Base-by-base conservation (phyloP, 306 rosid genomes). In the Luffa acutangula region DNA sequence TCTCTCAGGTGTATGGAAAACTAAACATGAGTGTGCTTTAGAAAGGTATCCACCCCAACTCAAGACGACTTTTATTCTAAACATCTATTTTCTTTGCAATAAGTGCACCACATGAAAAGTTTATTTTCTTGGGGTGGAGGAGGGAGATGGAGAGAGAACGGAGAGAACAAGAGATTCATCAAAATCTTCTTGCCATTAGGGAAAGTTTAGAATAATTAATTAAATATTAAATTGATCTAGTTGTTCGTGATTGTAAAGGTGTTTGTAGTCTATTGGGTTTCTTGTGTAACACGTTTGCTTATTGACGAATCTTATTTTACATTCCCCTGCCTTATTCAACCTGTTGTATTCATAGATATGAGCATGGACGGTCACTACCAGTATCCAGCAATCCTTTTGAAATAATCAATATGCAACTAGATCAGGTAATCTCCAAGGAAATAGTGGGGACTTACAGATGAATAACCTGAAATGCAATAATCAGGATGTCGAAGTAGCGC, bases 401-500 rank as follows among this genome's bases (percentile, higher is more conserved):
- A 45, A 71, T 34, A 21, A 46, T 21, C 45, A 20, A 21, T 25
- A 48, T 48, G 41, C 77, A 70, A 11, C 76, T 42, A 57, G 4
- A 79, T 59, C 53, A 80, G 74, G 42, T 73, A 65, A 33, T 75
- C 56, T 37, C 81, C 18, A 37, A 43, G 58, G 41, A 81, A 74
- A 87, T 83, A 51, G 67, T 72, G 81, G 73, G 86, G 86, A 88
- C 99, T 93, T 89, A 95, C 99, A 54, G 96, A 86, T 59, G 97
- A 89, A 67, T 93, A 91, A 76, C 93, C 97, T 0, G 99, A 95
- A 78, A 95, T 95, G 81, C 96, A 95, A 81, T 91, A 91, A 87
- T 91, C 97, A 43, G 97, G 97, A 84, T 95, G 97, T 49, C 96
- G 91, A 81, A 93, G 99, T 87, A 95, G 88, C 42, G 99, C 91